Base-by-base conservation (phyloP, 1,139 yeast species). In the Suhomyces chickasaworum region DNA sequence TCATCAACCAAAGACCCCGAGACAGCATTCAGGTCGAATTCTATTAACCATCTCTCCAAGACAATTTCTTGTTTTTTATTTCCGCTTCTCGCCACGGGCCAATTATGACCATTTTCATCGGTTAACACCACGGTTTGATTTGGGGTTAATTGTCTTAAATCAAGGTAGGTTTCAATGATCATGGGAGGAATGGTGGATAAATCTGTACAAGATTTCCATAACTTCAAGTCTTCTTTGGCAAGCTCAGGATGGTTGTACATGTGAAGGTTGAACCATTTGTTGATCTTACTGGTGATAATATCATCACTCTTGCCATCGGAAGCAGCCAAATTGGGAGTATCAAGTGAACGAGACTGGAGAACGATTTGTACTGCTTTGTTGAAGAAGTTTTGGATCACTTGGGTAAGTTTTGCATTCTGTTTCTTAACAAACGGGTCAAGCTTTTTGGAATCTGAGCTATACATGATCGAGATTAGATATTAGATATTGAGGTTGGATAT, bases 1-100 rank as follows among this genome's bases (percentile, higher is more conserved):
- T 86, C 91, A 43, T 69, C 77, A 3, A 63, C 54, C 1, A 62
- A 51, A 9, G 63, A 56, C 12, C 69, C 71, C 15, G 65, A 55
- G 7, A 63, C 62, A 20, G 56, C 65, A 44, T 50, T 59, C 41
- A 62, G 62, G 55, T 85, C 91, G 52, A 90, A 80, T 63, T 90
- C 96, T 32, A 93, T 71, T 21, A 89, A 72, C 99, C 99, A 93
- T 49, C 99, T 75, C 61, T 93, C 99, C 48, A 93, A 68, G 2
- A 93, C 97, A 15, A 93, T 80, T 64, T 91, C 98, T 12, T 81
- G 73, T 57, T 84, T 85, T 59, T 78, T 82, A 22, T 61, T 59
- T 2, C 75, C 74, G 15, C 82, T 81, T 47, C 73, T 75, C 13
- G 78, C 71, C 12, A 81, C 83, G 30, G 73, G 69, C 79, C 80